Evolutionary conservation across 2,329 filamentous ascomycete genomes (phyloP).

Genomic region (Aaosphaeria pasadenensis): DNA sequence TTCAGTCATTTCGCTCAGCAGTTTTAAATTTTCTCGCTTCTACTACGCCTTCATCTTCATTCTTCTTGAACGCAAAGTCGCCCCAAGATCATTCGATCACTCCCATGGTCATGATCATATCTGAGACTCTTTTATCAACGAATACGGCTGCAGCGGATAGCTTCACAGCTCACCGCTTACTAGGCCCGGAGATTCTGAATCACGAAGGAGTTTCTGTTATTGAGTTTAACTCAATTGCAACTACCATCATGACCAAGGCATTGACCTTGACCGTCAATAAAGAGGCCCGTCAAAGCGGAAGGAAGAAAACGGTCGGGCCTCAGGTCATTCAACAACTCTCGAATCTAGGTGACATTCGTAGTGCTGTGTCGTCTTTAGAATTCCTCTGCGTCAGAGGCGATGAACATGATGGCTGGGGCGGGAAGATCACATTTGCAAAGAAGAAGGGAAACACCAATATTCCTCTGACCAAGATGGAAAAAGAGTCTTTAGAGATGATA

Average conservation of each 20-base stretch:
- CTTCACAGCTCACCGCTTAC: conserved; percentile 84
- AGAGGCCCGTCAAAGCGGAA: conserved; percentile 75
- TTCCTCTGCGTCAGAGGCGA: conserved; percentile 87
- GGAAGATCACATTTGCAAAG: conserved; percentile 64
- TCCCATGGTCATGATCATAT: conserved; percentile 85
- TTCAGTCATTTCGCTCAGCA: conserved; percentile 63
- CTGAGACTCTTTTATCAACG: conserved; percentile 83
- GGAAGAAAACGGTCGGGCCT: conserved; percentile 72
- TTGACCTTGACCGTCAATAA: conserved; percentile 79
- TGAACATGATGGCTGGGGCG: conserved; percentile 76
- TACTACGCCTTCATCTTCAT: conserved; percentile 57
- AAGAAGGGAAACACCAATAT: conserved; percentile 55
- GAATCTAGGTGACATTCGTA: conserved; percentile 88
- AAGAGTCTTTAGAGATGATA: conserved; percentile 74
- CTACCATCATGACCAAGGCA: conserved; percentile 80
- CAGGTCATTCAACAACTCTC: conserved; percentile 75
- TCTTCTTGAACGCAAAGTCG: conserved; percentile 35
- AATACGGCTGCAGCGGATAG: conserved; percentile 83
- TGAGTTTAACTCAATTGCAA: conserved; percentile 90
- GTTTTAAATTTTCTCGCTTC: conserved; percentile 72
- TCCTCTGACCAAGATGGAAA: conserved; percentile 71
- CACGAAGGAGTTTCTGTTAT: conserved; percentile 78
- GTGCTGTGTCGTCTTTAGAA: conserved; percentile 86
- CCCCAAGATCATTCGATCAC: conserved; percentile 20
- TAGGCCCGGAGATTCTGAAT: conserved; percentile 80